Conservation (phyloP, 148 eudicot genomes). For the Rhododendron henanense region DNA sequence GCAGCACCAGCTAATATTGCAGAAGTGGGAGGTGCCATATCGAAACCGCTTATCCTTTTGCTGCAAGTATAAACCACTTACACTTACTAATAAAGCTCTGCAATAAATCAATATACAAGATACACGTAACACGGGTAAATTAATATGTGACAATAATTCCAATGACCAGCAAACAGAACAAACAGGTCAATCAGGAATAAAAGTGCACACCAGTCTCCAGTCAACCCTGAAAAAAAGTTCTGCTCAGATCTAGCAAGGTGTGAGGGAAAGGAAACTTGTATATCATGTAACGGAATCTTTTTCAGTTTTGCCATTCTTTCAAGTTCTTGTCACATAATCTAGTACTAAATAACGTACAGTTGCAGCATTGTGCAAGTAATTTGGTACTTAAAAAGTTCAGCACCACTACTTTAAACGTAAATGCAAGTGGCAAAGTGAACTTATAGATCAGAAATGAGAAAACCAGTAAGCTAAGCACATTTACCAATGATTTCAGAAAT, state of each 20-base stretch:
- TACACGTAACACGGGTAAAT: background rate
- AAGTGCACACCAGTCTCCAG: background rate
- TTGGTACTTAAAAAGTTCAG: background rate
- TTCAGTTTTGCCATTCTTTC: background rate
- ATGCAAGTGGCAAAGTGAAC: background rate
- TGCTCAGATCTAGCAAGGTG: background rate
- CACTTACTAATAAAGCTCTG: background rate
- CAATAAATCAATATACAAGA: background rate
- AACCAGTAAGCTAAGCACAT: background rate
- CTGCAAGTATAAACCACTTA: slow-evolving; percentile 43
- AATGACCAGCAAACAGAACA: background rate
- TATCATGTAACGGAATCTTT: background rate
- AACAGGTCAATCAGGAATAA: background rate
- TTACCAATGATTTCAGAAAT: background rate
- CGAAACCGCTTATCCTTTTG: slow-evolving; percentile 94
- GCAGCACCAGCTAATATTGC: slow-evolving; percentile 64
- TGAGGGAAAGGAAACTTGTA: background rate
- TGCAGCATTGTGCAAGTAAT: background rate
- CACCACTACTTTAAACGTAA: background rate
- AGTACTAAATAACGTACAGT: background rate
- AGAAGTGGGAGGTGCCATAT: slow-evolving; percentile 96
- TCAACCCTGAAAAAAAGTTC: background rate
- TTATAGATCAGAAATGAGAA: background rate
- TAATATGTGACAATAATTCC: too few species aligned
- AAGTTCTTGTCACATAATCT: background rate